phyloP scores from a whole-genome alignment of 1,139 yeast species.

The Candida tropicalis region DNA sequence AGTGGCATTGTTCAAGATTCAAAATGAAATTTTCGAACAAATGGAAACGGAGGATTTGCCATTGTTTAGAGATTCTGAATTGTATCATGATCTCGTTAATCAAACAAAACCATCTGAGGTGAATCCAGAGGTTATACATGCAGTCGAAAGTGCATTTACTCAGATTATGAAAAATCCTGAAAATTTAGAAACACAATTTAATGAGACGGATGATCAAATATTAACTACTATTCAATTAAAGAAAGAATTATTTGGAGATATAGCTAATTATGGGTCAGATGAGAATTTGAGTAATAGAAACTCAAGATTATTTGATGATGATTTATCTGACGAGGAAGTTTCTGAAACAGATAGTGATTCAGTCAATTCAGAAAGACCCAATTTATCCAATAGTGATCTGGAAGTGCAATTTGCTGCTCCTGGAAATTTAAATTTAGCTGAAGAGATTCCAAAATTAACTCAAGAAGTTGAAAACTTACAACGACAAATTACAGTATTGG shows the following conservation, averaged over 20 bases:
- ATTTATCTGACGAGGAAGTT: slow-evolving; percentile 17
- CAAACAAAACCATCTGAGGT: slow-evolving; percentile 18
- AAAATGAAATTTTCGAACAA: slow-evolving; percentile 49
- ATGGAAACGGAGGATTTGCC: slow-evolving; percentile 55
- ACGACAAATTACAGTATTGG: slow-evolving; percentile 64
- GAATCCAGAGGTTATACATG: slow-evolving; percentile 53
- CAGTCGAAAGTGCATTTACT: slow-evolving; percentile 72
- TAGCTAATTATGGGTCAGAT: slow-evolving; percentile 28
- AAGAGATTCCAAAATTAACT: slow-evolving; percentile 60
- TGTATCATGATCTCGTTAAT: slow-evolving; percentile 14
- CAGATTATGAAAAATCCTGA: slow-evolving; percentile 50
- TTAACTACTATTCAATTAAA: slow-evolving; percentile 20
- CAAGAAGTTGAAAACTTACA: slow-evolving; percentile 62
- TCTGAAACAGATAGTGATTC: slow-evolving; percentile 39
- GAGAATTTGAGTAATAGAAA: slow-evolving; percentile 19
- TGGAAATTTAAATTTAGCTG: slow-evolving; percentile 66
- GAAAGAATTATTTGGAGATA: slow-evolving; percentile 41
- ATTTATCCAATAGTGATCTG: slow-evolving; percentile 7
- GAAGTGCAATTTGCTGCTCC: slow-evolving; percentile 56
- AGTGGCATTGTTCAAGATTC: slow-evolving; percentile 57
- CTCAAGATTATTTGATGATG: slow-evolving; percentile 38
- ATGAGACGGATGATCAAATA: slow-evolving; percentile 5
- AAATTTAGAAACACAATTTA: slow-evolving; percentile 11
- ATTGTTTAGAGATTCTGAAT: slow-evolving; percentile 50
- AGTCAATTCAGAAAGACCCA: slow-evolving; percentile 24